These are phyloP conservation scores for Tremellales sp. DNA, from an alignment of 1,284 basidiomycete genomes.

Conservation along the genomic window DNA sequence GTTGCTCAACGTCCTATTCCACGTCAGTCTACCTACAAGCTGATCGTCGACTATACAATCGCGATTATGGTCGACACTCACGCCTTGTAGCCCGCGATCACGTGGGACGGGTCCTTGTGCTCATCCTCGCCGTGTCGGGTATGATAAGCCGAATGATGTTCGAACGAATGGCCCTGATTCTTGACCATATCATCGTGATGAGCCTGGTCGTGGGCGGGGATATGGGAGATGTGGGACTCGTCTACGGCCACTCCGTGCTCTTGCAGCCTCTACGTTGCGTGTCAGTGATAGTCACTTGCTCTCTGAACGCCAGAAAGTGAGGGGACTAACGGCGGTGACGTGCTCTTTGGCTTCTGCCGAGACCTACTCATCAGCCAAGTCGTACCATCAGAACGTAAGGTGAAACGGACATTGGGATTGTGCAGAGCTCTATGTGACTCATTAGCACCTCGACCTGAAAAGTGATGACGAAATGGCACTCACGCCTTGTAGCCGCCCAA, in stretches of 20 bases:
- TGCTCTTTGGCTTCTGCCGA: background rate
- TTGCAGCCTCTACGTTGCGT: background rate
- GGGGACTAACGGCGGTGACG: background rate
- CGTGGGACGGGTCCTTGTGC: slow-evolving; percentile 13
- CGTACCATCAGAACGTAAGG: background rate
- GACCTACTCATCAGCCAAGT: background rate
- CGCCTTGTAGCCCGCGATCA: slow-evolving; percentile 29
- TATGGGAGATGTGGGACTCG: background rate
- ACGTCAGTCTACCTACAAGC: too few species aligned
- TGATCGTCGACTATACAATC: background rate
- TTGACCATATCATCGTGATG: background rate
- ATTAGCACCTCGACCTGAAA: too few species aligned
- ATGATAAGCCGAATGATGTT: background rate
- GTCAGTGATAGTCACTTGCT: background rate
- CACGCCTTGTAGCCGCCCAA: slow-evolving; percentile 16
- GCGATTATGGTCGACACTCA: slow-evolving; percentile 5
- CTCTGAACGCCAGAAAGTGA: background rate
- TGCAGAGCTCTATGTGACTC: slow-evolving; percentile 14
- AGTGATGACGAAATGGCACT: slow-evolving; percentile 2
- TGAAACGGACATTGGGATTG: slow-evolving; percentile 12
- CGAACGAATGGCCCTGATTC: background rate
- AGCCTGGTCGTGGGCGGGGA: background rate
- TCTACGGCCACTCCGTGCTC: background rate
- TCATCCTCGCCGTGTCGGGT: slow-evolving; percentile 1
- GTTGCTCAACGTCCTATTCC: slow-evolving; percentile 22